These are phyloP conservation scores for Alternaria ethzedia DNA, from an alignment of 2,329 filamentous ascomycete genomes.

Conservation along the genomic window DNA sequence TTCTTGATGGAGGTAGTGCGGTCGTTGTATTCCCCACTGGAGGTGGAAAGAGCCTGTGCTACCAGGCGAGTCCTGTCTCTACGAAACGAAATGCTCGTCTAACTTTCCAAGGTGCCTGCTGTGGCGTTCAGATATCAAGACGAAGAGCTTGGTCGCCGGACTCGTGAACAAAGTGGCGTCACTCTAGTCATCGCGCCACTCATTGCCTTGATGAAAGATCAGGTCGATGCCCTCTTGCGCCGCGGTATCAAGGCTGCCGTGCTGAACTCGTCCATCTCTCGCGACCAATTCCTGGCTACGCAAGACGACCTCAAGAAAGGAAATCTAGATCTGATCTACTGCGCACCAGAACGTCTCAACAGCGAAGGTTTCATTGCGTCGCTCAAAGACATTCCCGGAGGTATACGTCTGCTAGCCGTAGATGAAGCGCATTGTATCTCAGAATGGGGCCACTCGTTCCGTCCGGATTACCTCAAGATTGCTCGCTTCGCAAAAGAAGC, in stretches of 20 bases:
- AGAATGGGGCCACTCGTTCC: slow-evolving; percentile 97
- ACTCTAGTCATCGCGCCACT: slow-evolving; percentile 92
- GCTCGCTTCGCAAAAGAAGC: slow-evolving; percentile 76
- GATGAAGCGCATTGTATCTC: slow-evolving; percentile 97
- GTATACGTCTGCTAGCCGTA: slow-evolving; percentile 84
- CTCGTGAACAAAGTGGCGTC: slow-evolving; percentile 74
- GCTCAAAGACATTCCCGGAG: slow-evolving; percentile 69
- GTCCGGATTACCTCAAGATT: slow-evolving; percentile 86
- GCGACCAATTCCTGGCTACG: slow-evolving; percentile 65
- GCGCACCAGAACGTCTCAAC: slow-evolving; percentile 95
- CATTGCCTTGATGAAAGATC: slow-evolving; percentile 94
- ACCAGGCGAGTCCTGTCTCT: slow-evolving; percentile 68
- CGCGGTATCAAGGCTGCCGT: slow-evolving; percentile 78
- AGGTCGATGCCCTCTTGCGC: slow-evolving; percentile 77
- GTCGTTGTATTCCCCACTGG: slow-evolving; percentile 78
- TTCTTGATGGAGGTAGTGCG: slow-evolving; percentile 54
- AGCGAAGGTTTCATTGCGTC: slow-evolving; percentile 70
- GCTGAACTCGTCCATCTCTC: slow-evolving; percentile 68
- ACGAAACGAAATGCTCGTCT: not conserved
- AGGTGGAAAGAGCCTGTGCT: slow-evolving; percentile 93
- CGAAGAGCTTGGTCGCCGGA: slow-evolving; percentile 22
- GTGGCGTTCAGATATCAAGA: slow-evolving; percentile 53
- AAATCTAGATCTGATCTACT: slow-evolving; percentile 82
- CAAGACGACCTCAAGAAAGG: slow-evolving; percentile 68
- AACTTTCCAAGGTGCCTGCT: slow-evolving; percentile 43